phyloP scores from a whole-genome alignment of 75 land plant genomes.

The Picea glauca region DNA sequence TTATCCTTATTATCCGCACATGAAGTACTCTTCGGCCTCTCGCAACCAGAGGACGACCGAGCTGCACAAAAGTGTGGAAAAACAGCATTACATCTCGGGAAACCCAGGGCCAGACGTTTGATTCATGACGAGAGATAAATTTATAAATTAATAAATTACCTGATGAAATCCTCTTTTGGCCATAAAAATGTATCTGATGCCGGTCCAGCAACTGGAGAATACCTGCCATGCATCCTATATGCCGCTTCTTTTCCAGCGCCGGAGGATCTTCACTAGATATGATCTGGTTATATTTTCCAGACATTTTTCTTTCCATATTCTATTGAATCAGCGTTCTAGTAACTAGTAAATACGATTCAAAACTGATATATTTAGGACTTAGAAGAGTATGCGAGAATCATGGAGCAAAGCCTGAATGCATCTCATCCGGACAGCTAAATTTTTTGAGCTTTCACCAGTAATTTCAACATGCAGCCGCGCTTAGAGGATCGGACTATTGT shows the following conservation, averaged over 20 bases:
- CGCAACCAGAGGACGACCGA: background rate
- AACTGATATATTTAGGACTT: too few species aligned
- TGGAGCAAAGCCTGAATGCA: too few species aligned
- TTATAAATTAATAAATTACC: background rate
- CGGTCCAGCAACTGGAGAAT: background rate
- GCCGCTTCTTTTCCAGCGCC: background rate
- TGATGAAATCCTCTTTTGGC: background rate
- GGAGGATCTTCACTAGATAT: background rate
- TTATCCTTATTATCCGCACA: background rate
- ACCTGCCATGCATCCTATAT: conserved; percentile 9
- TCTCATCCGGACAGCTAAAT: too few species aligned
- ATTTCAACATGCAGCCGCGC: too few species aligned
- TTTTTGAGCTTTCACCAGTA: too few species aligned
- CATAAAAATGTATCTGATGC: background rate
- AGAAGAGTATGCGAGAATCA: too few species aligned
- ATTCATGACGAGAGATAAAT: background rate
- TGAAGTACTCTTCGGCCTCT: background rate
- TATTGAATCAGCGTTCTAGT: too few species aligned
- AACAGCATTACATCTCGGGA: background rate
- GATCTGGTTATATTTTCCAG: background rate
- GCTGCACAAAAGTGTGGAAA: background rate
- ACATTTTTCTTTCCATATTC: background rate
- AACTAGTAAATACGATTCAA: too few species aligned
- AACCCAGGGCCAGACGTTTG: background rate
- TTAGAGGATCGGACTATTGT: too few species aligned